Percentiles rank a stretch among this genome's conserved stretches.
phyloP scores from a whole-genome alignment of 345 rosid genomes.

The Camelina sativa region DNA sequence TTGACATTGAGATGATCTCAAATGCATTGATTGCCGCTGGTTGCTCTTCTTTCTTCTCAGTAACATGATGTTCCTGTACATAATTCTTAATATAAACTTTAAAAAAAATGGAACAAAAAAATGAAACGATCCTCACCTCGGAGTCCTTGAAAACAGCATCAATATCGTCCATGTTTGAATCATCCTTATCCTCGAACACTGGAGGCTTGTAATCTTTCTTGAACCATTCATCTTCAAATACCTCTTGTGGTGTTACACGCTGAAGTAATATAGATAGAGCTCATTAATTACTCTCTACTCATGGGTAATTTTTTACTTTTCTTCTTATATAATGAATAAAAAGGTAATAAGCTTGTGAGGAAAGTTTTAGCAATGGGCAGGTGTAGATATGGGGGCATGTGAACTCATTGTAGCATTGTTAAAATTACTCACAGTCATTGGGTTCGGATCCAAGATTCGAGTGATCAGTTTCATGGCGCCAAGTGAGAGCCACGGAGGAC shows the following conservation, averaged over 20 bases:
- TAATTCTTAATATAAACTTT: slow-evolving; percentile 3
- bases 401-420: not conserved
- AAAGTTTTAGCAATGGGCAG: not conserved
- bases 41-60: slow-evolving; percentile 83
- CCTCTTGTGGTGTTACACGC: slow-evolving; percentile 86
- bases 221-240: slow-evolving; percentile 89
- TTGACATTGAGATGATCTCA: slow-evolving; percentile 91
- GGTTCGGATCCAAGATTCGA: slow-evolving; percentile 88
- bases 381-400: not conserved
- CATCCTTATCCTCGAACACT: slow-evolving; percentile 74
- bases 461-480: slow-evolving; percentile 83
- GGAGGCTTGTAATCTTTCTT: slow-evolving; percentile 84
- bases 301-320: not conserved
- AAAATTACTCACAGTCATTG: slow-evolving; percentile 76
- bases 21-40: slow-evolving; percentile 92
- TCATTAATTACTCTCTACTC: slow-evolving; percentile 12
- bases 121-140: slow-evolving; percentile 50
- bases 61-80: slow-evolving; percentile 80
- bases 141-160: slow-evolving; percentile 95
- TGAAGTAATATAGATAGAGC: slow-evolving; percentile 46
- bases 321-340: no score
- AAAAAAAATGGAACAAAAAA: not conserved
- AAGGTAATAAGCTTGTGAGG: not conserved
- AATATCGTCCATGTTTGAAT: slow-evolving; percentile 77
- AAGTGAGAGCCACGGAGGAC: slow-evolving; percentile 95